Evolutionary conservation across 495 filamentous ascomycete species (phyloP).

Genomic region (Podospora tetraspora): DNA sequence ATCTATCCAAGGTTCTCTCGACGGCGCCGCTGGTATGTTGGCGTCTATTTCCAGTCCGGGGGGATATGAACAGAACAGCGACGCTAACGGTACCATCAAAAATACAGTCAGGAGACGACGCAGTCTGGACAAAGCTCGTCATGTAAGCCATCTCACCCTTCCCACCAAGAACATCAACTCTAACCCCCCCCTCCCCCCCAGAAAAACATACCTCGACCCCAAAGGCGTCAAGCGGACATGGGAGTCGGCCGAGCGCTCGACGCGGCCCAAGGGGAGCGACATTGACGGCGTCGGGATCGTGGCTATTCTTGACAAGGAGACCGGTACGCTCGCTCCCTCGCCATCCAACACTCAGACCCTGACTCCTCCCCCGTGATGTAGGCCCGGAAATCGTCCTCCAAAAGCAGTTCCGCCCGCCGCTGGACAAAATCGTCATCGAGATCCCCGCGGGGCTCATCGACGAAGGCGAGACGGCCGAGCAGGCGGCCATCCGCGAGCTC

Average conservation of each 20-base stretch:
- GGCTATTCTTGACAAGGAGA: constrained; percentile 70
- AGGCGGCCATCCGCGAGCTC: constrained; percentile 79
- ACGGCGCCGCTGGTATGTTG: constrained; percentile 32
- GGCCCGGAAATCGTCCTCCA: constrained; percentile 75
- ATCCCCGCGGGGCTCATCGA: constrained; percentile 85
- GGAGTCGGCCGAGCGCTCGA: constrained; percentile 76
- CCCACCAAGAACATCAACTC: not conserved
- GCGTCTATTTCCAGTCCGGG: not conserved
- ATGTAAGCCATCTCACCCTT: constrained; percentile 18
- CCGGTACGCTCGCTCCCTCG: constrained; percentile 23
- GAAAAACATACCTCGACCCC: constrained; percentile 69
- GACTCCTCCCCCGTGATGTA: constrained; percentile 3
- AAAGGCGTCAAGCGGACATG: constrained; percentile 64
- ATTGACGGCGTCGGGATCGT: constrained; percentile 91
- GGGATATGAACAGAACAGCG: not conserved
- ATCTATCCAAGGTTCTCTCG: constrained; percentile 22
- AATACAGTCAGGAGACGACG: constrained; percentile 47
- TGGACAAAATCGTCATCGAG: constrained; percentile 72
- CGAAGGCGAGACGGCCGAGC: constrained; percentile 69
- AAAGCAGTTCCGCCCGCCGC: constrained; percentile 82
- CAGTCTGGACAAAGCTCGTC: constrained; percentile 63
- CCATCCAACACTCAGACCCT: not conserved
- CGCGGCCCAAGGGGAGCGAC: constrained; percentile 59
- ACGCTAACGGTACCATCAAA: not conserved
- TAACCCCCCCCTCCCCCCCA: constrained; percentile 24